These are phyloP conservation scores for Solanum neorickii DNA, from an alignment of 257 asterid species.

Conservation along the genomic window DNA sequence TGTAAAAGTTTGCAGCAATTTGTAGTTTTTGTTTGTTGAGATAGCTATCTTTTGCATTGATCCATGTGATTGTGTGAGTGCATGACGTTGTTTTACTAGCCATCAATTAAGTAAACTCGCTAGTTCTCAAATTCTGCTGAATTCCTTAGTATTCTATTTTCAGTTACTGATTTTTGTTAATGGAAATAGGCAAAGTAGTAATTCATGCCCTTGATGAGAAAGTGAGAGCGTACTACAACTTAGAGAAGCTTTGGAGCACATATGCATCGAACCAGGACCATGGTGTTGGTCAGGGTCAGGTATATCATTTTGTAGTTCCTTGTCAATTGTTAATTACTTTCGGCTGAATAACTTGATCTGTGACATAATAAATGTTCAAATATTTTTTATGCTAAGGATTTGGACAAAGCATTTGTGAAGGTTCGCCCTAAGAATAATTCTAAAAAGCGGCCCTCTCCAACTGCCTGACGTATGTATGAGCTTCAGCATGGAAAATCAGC, in stretches of 20 bases:
- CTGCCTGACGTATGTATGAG: background rate
- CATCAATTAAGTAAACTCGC: background rate
- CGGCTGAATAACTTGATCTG: background rate
- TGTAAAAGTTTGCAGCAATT: background rate
- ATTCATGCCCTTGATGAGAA: slow-evolving; percentile 92
- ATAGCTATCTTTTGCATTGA: background rate
- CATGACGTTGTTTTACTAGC: background rate
- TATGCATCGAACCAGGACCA: slow-evolving; percentile 27
- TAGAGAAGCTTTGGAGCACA: slow-evolving; percentile 65
- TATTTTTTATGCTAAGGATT: slow-evolving; percentile 33
- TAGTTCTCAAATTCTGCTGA: background rate
- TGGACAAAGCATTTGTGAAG: slow-evolving; percentile 71
- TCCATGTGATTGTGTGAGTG: background rate
- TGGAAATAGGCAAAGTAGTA: slow-evolving; percentile 45
- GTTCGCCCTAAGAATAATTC: slow-evolving; percentile 68
- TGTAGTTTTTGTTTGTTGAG: background rate
- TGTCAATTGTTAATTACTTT: background rate
- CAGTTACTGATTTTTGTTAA: background rate
- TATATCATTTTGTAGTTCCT: background rate
- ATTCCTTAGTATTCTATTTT: background rate
- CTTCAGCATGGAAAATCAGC: background rate
- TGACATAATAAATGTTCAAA: background rate
- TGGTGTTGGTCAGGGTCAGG: slow-evolving; percentile 19
- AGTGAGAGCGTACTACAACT: slow-evolving; percentile 85
- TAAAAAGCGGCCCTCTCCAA: slow-evolving; percentile 46